Evolutionary conservation across 805 yeast genomes (phyloP).

Genomic region (Candida tammaniensis): DNA sequence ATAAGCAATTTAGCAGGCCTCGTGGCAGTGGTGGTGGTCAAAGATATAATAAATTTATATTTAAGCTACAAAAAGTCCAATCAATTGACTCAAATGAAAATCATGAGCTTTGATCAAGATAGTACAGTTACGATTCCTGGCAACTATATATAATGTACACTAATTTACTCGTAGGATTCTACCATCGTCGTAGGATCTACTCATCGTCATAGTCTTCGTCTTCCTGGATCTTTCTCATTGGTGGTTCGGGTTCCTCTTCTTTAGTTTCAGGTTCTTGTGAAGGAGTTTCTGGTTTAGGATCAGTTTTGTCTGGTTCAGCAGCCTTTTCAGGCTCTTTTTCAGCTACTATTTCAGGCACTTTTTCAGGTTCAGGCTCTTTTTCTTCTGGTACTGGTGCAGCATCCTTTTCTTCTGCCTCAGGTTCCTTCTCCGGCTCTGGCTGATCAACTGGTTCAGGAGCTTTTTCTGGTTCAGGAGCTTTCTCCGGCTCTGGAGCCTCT

Average conservation of each 20-base stretch:
- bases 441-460: conserved; percentile 5
- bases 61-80: conserved; percentile 26
- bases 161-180: too few relatives aligned
- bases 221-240: conserved; percentile 44
- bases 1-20: conserved; percentile 32
- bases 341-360: conserved; percentile 2
- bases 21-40: conserved; percentile 29
- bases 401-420: background rate
- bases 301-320: conserved; percentile 11
- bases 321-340: conserved; percentile 10
- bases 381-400: background rate
- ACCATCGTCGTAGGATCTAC: conserved; percentile 11
- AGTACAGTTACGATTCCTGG: conserved; percentile 1
- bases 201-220: conserved; percentile 48
- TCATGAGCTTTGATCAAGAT: too few relatives aligned
- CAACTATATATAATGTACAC: conserved; percentile 1
- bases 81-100: conserved; percentile 29
- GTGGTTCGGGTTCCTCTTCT: conserved; percentile 36
- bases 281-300: background rate
- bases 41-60: conserved; percentile 31
- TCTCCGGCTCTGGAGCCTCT: conserved; percentile 6
- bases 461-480: conserved; percentile 7
- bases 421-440: conserved; percentile 6
- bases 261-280: conserved; percentile 10
- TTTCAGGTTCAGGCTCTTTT: conserved; percentile 2